phyloP scores from a whole-genome alignment of 352 stramenopile genomes.

The Aphanomyces astaci region DNA sequence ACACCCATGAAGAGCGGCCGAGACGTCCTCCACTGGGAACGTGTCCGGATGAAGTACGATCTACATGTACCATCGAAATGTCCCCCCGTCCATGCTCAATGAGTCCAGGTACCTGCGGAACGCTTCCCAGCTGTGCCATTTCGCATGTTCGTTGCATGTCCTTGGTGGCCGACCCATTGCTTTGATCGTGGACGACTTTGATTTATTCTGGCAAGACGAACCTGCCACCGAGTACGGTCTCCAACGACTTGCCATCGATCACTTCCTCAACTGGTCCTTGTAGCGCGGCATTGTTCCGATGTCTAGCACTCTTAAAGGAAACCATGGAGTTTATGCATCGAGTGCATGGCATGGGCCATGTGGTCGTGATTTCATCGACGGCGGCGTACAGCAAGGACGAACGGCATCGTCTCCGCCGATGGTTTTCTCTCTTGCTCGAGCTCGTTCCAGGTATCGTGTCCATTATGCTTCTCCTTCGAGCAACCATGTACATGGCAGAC shows the following conservation, averaged over 20 bases:
- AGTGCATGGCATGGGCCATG: not conserved
- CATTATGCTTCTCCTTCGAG: not conserved
- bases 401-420: constrained; percentile 1
- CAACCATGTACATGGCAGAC: not conserved
- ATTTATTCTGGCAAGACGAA: constrained; percentile 12
- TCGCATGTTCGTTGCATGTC: constrained; percentile 20
- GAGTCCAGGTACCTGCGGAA: constrained; percentile 8
- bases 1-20: constrained; percentile 4
- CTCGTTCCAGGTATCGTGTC: constrained; percentile 1
- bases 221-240: not conserved
- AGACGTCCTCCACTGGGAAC: constrained; percentile 12
- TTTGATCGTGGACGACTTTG: constrained; percentile 22
- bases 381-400: not conserved
- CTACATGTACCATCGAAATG: no score
- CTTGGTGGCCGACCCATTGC: constrained; percentile 8
- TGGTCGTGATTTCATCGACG: not conserved
- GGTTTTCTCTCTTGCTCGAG: constrained; percentile 5
- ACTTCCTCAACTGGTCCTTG: not conserved
- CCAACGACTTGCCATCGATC: not conserved
- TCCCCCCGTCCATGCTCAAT: not conserved
- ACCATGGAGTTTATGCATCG: constrained; percentile 19
- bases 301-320: constrained; percentile 17
- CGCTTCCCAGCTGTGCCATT: constrained; percentile 11
- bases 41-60: constrained; percentile 18
- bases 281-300: not conserved